Conservation (phyloP, 257 asterid genomes). For the Mitragyna speciosa region DNA sequence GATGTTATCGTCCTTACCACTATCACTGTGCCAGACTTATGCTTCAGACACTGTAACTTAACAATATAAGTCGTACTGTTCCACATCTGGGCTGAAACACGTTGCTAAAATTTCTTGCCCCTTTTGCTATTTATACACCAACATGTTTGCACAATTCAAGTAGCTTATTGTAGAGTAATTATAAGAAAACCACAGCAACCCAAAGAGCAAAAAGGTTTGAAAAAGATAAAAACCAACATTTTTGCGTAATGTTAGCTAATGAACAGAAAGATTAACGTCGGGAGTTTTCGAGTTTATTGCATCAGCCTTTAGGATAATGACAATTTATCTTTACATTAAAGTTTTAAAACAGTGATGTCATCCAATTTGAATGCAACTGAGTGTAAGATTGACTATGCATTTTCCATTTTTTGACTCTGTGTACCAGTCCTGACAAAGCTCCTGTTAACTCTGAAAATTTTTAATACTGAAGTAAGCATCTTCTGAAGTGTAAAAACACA, state of each 20-base stretch:
- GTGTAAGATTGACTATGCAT: not conserved
- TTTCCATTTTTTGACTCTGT: not conserved
- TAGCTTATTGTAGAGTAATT: not conserved
- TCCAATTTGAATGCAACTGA: constrained; percentile 5
- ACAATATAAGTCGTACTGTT: constrained; percentile 1
- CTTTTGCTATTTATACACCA: not conserved
- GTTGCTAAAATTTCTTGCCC: not conserved
- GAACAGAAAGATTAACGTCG: too few species aligned
- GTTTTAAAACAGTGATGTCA: not conserved
- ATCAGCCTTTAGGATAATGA: too few species aligned
- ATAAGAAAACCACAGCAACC: not conserved
- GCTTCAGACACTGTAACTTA: not conserved
- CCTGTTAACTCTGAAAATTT: constrained; percentile 10
- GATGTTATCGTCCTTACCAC: constrained; percentile 19
- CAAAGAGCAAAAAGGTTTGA: not conserved
- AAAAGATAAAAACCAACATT: not conserved
- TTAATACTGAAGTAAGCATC: not conserved
- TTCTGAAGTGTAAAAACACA: too few species aligned
- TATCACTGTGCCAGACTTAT: not conserved
- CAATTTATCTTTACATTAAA: too few species aligned
- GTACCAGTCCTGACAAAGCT: constrained; percentile 15
- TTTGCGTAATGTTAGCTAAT: not conserved
- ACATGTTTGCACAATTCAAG: not conserved
- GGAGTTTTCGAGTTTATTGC: too few species aligned
- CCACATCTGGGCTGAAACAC: not conserved